Evolutionary conservation across 2,329 filamentous ascomycete species (phyloP).

Genomic region (Coniochaeta prunicola): DNA sequence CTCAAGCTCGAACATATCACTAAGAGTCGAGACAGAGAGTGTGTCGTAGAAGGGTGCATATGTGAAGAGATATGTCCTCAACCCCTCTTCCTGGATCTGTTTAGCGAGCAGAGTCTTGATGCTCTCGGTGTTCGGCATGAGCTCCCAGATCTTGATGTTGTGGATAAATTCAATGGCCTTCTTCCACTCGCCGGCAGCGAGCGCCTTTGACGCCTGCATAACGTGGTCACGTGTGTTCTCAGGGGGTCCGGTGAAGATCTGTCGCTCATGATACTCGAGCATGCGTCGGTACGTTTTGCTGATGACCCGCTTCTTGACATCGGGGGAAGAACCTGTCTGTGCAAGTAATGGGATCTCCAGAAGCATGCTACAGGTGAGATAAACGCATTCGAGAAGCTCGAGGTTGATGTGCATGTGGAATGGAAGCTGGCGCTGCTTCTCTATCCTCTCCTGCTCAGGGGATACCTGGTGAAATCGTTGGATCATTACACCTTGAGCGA

Average conservation of each 20-base stretch:
- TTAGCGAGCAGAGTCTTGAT: constrained; percentile 97
- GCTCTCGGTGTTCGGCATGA: constrained; percentile 85
- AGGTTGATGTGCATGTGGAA: constrained; percentile 99
- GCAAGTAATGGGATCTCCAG: constrained; percentile 95
- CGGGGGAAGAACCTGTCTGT: constrained; percentile 91
- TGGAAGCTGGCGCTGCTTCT: constrained; percentile 93
- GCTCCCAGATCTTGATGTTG: constrained; percentile 99
- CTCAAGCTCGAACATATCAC: constrained; percentile 91
- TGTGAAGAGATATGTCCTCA: constrained; percentile 97
- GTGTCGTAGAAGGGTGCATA: constrained; percentile 99
- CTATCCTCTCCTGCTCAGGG: constrained; percentile 93
- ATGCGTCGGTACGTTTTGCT: constrained; percentile 99
- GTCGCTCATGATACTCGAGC: constrained; percentile 98
- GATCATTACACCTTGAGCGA: constrained; percentile 97
- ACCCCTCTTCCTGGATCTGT: constrained; percentile 97
- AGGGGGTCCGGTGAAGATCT: constrained; percentile 96
- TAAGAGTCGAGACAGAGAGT: constrained; percentile 75
- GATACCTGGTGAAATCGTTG: constrained; percentile 95
- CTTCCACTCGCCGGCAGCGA: constrained; percentile 98
- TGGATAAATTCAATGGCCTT: constrained; percentile 90
- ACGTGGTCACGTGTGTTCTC: constrained; percentile 99
- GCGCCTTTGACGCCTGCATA: constrained; percentile 96
- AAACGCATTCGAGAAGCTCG: constrained; percentile 94
- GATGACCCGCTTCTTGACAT: constrained; percentile 95
- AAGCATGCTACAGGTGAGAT: constrained; percentile 98